phyloP scores from a whole-genome alignment of 2,329 filamentous ascomycete species.

The Ophiocordyceps camponoti-saundersi region DNA sequence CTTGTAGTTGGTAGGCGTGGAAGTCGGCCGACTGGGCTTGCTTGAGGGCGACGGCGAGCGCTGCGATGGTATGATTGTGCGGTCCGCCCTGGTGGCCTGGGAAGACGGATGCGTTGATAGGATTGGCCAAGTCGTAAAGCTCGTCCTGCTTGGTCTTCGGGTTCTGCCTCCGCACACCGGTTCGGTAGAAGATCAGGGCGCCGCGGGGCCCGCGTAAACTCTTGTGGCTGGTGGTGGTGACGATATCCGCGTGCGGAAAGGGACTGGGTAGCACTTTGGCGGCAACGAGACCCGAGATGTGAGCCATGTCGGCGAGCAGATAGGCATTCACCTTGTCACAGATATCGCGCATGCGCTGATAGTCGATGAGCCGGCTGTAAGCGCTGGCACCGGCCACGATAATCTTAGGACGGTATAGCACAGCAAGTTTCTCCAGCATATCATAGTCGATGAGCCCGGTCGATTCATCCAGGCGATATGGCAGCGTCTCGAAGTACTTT shows the following conservation, averaged over 20 bases:
- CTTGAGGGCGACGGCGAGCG: slow-evolving; percentile 83
- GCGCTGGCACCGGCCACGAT: slow-evolving; percentile 90
- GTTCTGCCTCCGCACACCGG: slow-evolving; percentile 70
- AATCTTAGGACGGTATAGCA: slow-evolving; percentile 86
- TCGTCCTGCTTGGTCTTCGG: slow-evolving; percentile 74
- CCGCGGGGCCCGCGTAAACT: slow-evolving; percentile 86
- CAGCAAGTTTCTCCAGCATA: slow-evolving; percentile 71
- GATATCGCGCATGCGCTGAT: slow-evolving; percentile 78
- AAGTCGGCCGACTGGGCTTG: slow-evolving; percentile 84
- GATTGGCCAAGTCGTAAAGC: slow-evolving; percentile 76
- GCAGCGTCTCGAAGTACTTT: slow-evolving; percentile 97
- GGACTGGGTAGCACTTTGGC: slow-evolving; percentile 83
- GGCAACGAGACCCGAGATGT: slow-evolving; percentile 87
- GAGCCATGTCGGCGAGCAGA: slow-evolving; percentile 88
- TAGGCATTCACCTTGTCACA: slow-evolving; percentile 86
- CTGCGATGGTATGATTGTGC: slow-evolving; percentile 98
- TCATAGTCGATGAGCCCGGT: slow-evolving; percentile 94
- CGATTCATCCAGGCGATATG: slow-evolving; percentile 77
- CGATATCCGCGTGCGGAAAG: slow-evolving; percentile 79
- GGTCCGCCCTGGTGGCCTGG: slow-evolving; percentile 95
- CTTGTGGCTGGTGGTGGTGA: slow-evolving; percentile 97
- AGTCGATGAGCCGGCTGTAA: slow-evolving; percentile 92
- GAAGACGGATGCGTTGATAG: slow-evolving; percentile 95
- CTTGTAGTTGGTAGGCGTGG: slow-evolving; percentile 78
- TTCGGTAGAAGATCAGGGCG: slow-evolving; percentile 97